These are phyloP conservation scores for Cladophialophora psammophila DNA, from an alignment of 2,329 filamentous ascomycete species.

Conservation along the genomic window DNA sequence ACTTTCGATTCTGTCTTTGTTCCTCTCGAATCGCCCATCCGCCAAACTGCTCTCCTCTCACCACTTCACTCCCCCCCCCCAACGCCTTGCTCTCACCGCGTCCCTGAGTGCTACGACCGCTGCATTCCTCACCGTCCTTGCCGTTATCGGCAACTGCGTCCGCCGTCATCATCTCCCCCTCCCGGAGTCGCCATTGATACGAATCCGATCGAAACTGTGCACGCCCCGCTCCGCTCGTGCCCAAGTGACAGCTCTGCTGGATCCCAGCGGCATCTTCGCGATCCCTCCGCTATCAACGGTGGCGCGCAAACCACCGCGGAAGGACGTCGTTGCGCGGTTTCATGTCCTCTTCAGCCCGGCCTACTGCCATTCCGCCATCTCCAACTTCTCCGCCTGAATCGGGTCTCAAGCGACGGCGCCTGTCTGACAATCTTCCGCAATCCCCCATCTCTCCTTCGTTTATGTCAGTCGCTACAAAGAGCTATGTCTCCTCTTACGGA, in stretches of 20 bases:
- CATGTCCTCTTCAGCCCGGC: conserved; percentile 39
- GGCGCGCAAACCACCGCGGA: conserved; percentile 26
- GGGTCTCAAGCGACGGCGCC: conserved; percentile 45
- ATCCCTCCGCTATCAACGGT: conserved; percentile 20
- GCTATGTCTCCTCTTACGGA: conserved; percentile 56
- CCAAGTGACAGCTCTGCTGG: conserved; percentile 14
- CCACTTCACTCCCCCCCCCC: neutral
- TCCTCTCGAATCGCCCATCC: conserved; percentile 11
- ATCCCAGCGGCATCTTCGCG: conserved; percentile 2
- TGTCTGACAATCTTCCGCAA: conserved; percentile 34
- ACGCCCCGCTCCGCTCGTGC: conserved; percentile 15
- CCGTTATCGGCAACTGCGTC: neutral
- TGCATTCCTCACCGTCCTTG: neutral
- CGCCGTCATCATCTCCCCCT: conserved; percentile 7
- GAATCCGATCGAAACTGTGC: conserved; percentile 13
- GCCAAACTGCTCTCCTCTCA: conserved; percentile 16
- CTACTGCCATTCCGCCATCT: conserved; percentile 51
- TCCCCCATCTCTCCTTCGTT: conserved; percentile 52
- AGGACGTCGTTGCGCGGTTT: conserved; percentile 30
- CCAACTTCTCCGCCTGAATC: conserved; percentile 52
- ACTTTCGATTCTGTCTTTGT: conserved; percentile 14
- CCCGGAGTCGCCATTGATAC: conserved; percentile 17
- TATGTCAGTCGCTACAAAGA: conserved; percentile 59
- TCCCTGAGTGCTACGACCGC: neutral
- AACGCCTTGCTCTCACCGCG: neutral